Evolutionary conservation across 78 protist genomes (phyloP).

Genomic region (Planoprotostelium fungivorum): DNA sequence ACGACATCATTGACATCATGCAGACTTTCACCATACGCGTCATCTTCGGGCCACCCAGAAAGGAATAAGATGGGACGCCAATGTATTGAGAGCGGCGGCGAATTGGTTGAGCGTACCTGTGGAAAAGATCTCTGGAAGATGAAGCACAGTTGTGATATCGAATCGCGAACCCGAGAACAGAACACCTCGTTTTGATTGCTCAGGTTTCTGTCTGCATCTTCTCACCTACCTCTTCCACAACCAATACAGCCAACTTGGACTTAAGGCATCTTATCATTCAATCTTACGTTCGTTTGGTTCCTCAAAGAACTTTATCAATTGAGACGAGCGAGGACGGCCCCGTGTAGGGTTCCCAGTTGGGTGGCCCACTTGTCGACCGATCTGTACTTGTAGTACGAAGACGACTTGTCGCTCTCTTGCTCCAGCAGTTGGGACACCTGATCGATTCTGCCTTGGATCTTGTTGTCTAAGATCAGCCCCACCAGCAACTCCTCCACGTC

Average conservation of each 20-base stretch:
- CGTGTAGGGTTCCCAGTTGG: conserved; percentile 37
- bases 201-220: too few species aligned
- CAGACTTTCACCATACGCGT: not conserved
- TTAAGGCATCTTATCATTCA: too few species aligned
- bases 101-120: too few species aligned
- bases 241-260: too few species aligned
- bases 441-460: conserved; percentile 77
- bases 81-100: too few species aligned
- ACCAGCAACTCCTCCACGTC: conserved; percentile 89
- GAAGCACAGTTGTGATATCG: too few species aligned
- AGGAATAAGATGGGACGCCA: too few species aligned
- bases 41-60: not conserved
- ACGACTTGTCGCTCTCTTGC: conserved; percentile 44
- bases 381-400: conserved; percentile 42
- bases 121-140: too few species aligned
- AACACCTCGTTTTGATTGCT: too few species aligned
- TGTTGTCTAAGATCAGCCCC: conserved; percentile 82
- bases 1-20: not conserved
- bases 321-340: not conserved
- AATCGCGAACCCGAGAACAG: too few species aligned
- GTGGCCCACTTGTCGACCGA: conserved; percentile 60
- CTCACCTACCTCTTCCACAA: too few species aligned
- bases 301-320: not conserved
- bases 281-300: too few species aligned
- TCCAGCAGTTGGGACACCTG: conserved; percentile 74